A percentile compares a stretch with the other conserved stretches of the same genome.
Evolutionary conservation across 371 early-diverging fungal species (phyloP).

Genomic region (Nematocida sp.): DNA sequence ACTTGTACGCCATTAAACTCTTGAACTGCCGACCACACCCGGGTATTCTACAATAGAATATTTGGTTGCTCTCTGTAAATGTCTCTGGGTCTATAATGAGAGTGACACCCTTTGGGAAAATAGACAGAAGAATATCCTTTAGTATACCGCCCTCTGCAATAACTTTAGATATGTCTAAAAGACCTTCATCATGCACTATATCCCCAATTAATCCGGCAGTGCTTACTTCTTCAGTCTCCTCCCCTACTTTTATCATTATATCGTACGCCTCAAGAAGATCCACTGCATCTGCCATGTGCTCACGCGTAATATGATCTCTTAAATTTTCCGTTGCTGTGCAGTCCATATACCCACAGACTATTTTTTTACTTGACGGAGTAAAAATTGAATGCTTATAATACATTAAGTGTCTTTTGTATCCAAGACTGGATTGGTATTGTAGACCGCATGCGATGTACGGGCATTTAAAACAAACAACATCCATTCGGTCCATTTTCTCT

Average conservation of each 20-base stretch:
- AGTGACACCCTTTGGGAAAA: conserved; percentile 54
- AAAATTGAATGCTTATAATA: conserved; percentile 60
- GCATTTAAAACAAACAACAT: conserved; percentile 44
- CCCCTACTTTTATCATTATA: conserved; percentile 33
- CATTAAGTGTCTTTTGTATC: conserved; percentile 59
- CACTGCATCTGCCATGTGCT: conserved; percentile 42
- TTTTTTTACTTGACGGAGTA: conserved; percentile 45
- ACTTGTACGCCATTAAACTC: conserved; percentile 63
- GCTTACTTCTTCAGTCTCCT: conserved; percentile 50
- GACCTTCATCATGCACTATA: conserved; percentile 58
- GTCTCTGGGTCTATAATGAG: conserved; percentile 58
- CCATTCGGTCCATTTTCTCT: conserved; percentile 44
- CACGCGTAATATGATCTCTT: conserved; percentile 28
- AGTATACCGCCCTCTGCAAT: conserved; percentile 44
- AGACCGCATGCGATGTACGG: conserved; percentile 49
- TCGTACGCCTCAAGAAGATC: conserved; percentile 56
- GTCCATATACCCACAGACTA: conserved; percentile 44
- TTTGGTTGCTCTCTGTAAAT: conserved; percentile 35
- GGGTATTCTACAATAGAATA: conserved; percentile 58
- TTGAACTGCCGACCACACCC: conserved; percentile 63
- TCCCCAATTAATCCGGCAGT: conserved; percentile 27
- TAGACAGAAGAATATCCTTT: conserved; percentile 45
- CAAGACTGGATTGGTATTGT: conserved; percentile 57
- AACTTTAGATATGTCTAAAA: conserved; percentile 55
- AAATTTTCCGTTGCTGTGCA: conserved; percentile 46